These are phyloP conservation scores for Crithidia bombi DNA, from an alignment of 208 protist species.

Conservation along the genomic window DNA sequence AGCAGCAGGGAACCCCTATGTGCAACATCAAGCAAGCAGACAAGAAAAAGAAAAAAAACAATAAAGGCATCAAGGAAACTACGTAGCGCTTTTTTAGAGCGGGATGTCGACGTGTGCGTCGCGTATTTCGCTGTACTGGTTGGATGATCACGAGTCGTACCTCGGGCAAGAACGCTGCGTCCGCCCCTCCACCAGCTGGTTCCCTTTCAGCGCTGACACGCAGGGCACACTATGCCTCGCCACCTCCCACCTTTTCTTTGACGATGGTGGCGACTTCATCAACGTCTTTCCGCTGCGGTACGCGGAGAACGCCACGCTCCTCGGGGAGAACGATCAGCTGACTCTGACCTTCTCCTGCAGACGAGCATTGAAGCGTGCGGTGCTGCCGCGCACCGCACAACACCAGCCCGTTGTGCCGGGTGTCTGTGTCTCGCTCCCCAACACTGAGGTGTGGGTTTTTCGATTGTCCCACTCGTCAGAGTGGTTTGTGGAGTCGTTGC, in stretches of 20 bases:
- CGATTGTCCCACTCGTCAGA: conserved; percentile 4
- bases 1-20: too few relatives aligned
- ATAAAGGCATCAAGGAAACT: neutral
- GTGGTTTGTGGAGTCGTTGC: conserved; percentile 27
- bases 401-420: conserved; percentile 14
- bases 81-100: too few relatives aligned
- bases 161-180: conserved; percentile 27
- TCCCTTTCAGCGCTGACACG: conserved; percentile 12
- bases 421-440: conserved; percentile 8
- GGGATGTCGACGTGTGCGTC: neutral
- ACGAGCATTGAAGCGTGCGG: conserved; percentile 10
- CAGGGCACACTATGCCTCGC: conserved; percentile 31
- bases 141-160: conserved; percentile 38
- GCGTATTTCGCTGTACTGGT: conserved; percentile 42
- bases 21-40: neutral
- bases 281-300: conserved; percentile 18
- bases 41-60: neutral
- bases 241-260: conserved; percentile 38
- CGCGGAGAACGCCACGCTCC: conserved; percentile 2
- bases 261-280: conserved; percentile 23
- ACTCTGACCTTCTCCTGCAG: conserved; percentile 18
- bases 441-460: conserved; percentile 21
- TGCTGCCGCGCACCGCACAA: conserved; percentile 5
- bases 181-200: conserved; percentile 15
- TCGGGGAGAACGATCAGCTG: neutral